Evolutionary conservation across 345 rosid species (phyloP), one percentile per base, ranked within the genome.

Genomic region (Ricinus communis): DNA sequence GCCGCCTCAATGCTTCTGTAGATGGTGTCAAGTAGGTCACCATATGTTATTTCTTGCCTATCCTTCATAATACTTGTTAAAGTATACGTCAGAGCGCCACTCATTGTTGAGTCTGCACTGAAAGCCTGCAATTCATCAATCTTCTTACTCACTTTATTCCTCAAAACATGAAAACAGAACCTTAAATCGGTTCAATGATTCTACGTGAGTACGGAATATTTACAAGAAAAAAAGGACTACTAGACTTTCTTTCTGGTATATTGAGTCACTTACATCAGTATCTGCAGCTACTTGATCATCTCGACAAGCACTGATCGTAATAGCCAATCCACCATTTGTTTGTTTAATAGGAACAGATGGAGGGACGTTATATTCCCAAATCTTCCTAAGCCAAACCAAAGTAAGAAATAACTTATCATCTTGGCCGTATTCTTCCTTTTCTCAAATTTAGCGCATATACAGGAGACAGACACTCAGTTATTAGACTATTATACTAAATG

Each of bases 241-340:
- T n/a, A n/a, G n/a, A n/a, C n/a, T n/a, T n/a, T n/a, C n/a, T n/a
- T n/a, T n/a, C n/a, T n/a, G n/a, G n/a, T n/a, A n/a, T n/a, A 51
- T 7, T 36, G 13, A 9, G 9, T 9, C 0, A 60, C 66, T 43
- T 46, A 46, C 68, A 7, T 64, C 21, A 40, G 91, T 85, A 73
- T 87, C 88, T 2, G 75, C 82, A 71, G 86, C 76, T 68, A 64
- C 54, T 78, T 85, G 78, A 76, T 87, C 68, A 75, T 89, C 97
- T 61, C 82, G 85, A 69, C 93, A 91, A 69, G 91, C 96, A 76
- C 93, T 87, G 66, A 93, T 67, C 65, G 83, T 83, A 30, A 83
- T 9, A 45, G 90, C 98, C 28, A 77, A 10, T 24, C 98, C 96
- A 16, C 98, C 98, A 27, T 79, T 78, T 41, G 95, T 87, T 46